phyloP scores from a whole-genome alignment of 2,329 filamentous ascomycete species.

The Penicillium sp. region DNA sequence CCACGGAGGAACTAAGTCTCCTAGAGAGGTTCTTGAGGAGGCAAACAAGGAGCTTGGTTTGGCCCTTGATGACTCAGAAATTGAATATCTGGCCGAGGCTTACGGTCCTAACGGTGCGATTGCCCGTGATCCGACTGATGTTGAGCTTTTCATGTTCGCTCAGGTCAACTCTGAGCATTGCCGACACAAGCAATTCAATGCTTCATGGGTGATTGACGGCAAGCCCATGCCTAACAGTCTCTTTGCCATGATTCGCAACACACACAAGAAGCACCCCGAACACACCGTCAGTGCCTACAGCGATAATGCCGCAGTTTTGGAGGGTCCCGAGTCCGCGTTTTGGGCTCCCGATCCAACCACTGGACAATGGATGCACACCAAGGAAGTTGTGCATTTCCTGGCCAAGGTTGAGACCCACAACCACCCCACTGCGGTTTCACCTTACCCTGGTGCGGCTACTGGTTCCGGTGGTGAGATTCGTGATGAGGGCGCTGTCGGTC shows the following conservation, averaged over 20 bases:
- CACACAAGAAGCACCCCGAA: conserved; percentile 71
- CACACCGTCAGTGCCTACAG: conserved; percentile 94
- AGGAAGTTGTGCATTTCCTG: conserved; percentile 81
- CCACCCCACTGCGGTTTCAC: conserved; percentile 92
- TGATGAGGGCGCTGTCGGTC: conserved; percentile 89
- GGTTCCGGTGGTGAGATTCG: conserved; percentile 93
- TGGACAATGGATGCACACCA: conserved; percentile 81
- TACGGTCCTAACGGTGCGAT: conserved; percentile 62
- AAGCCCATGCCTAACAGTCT: conserved; percentile 72
- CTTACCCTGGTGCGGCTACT: conserved; percentile 88
- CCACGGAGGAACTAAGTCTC: conserved; percentile 60
- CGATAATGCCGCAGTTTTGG: conserved; percentile 91
- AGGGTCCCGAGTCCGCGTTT: conserved; percentile 67
- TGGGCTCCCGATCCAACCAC: conserved; percentile 87
- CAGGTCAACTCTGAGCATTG: conserved; percentile 98
- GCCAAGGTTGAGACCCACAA: conserved; percentile 98
- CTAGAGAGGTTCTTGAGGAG: conserved; percentile 68
- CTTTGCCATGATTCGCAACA: conserved; percentile 96
- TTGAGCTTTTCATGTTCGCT: conserved; percentile 98
- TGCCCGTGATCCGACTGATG: conserved; percentile 69
- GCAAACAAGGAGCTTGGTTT: conserved; percentile 83
- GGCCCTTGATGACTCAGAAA: conserved; percentile 81
- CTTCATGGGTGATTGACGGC: conserved; percentile 91
- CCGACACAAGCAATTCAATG: conserved; percentile 89
- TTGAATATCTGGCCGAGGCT: conserved; percentile 87